Conservation (phyloP, 257 asterid genomes). For the Gentiana straminea region DNA sequence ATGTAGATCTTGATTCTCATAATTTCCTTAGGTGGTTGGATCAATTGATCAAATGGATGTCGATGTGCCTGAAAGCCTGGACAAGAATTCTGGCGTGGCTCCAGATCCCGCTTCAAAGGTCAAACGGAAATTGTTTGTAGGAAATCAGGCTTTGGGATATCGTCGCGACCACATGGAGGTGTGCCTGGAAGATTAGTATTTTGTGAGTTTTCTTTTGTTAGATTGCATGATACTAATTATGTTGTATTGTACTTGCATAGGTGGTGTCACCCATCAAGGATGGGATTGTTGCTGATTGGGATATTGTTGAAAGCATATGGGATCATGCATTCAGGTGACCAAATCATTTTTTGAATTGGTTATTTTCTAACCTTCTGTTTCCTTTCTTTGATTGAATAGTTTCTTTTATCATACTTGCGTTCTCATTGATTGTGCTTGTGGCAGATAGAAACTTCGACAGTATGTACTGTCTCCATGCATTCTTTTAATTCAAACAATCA, state of each 20-base stretch:
- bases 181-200: constrained; percentile 2
- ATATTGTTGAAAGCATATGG: constrained; percentile 92
- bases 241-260: constrained; percentile 25
- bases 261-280: constrained; percentile 81
- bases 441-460: too few species aligned
- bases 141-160: constrained; percentile 83
- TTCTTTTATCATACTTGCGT: too few species aligned
- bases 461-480: too few species aligned
- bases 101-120: constrained; percentile 67
- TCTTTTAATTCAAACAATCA: too few species aligned
- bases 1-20: neutral
- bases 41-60: constrained; percentile 87
- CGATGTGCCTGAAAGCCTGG: constrained; percentile 60
- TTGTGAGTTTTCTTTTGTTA: constrained; percentile 12
- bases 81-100: constrained; percentile 55
- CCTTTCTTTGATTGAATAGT: too few species aligned
- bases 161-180: constrained; percentile 98
- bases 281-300: constrained; percentile 88
- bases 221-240: constrained; percentile 8
- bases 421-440: neutral
- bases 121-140: constrained; percentile 68
- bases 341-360: too few species aligned
- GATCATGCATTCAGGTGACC: constrained; percentile 86
- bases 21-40: constrained; percentile 61
- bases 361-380: too few species aligned